These are phyloP conservation scores for Drechmeria coniospora DNA, from an alignment of 2,329 filamentous ascomycete genomes.

Conservation along the genomic window DNA sequence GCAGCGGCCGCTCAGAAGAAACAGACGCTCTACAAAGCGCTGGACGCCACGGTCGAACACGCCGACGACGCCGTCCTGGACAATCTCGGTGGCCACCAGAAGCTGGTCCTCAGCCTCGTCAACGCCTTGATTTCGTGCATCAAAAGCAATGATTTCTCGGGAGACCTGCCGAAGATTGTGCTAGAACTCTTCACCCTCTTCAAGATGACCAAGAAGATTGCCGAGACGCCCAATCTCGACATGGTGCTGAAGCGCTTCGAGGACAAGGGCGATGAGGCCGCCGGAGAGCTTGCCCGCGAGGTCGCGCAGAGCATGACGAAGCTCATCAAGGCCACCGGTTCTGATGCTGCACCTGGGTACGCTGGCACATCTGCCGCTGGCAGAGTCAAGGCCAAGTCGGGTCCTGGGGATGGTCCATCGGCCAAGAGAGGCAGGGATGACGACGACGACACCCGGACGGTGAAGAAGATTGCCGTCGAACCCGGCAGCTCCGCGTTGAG, in stretches of 20 bases:
- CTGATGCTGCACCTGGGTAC: conserved; percentile 20
- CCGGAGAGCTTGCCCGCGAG: conserved; percentile 43
- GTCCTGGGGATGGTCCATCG: conserved; percentile 13
- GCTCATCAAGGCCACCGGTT: conserved; percentile 18
- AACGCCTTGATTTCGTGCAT: conserved; percentile 39
- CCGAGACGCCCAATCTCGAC: conserved; percentile 50
- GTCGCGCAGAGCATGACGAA: conserved; percentile 35
- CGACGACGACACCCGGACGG: conserved; percentile 21
- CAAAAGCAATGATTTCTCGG: conserved; percentile 34
- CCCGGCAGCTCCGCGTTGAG: conserved; percentile 20
- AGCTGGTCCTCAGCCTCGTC: conserved; percentile 38
- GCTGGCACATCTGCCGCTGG: conserved; percentile 23
- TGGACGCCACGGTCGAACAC: conserved; percentile 37
- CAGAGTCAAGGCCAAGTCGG: conserved; percentile 19
- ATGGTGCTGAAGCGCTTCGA: conserved; percentile 47
- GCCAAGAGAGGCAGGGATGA: conserved; percentile 24
- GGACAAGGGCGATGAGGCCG: conserved; percentile 49
- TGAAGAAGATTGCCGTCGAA: conserved; percentile 28
- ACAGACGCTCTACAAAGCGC: conserved; percentile 31
- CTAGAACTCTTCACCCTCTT: conserved; percentile 45
- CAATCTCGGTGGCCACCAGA: conserved; percentile 41
- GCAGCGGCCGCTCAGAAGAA: conserved; percentile 27
- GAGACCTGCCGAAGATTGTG: conserved; percentile 38
- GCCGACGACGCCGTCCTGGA: conserved; percentile 40
- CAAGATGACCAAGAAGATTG: conserved; percentile 44